A percentile compares a stretch with the other conserved stretches of the same genome.
phyloP scores from a whole-genome alignment of 257 asterid genomes.

The Fraxinus cuspidata region DNA sequence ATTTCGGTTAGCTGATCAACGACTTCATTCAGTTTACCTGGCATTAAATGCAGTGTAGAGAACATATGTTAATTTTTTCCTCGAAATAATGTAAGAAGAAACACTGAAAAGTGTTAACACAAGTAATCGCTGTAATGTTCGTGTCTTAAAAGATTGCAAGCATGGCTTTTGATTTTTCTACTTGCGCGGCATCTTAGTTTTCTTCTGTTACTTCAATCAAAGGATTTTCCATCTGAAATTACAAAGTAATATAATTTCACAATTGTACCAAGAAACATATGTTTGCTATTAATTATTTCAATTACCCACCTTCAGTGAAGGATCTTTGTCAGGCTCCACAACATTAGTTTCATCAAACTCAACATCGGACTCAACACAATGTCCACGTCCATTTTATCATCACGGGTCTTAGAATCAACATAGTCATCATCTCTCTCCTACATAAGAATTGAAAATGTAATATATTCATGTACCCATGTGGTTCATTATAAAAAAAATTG shows the following conservation, averaged over 20 bases:
- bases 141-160: conserved; percentile 62
- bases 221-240: conserved; percentile 69
- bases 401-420: conserved; percentile 28
- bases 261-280: not conserved
- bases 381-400: conserved; percentile 41
- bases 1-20: conserved; percentile 59
- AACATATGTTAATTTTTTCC: not conserved
- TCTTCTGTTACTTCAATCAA: conserved; percentile 65
- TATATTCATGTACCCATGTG: not conserved
- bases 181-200: conserved; percentile 59
- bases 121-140: conserved; percentile 4
- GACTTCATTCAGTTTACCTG: conserved; percentile 66
- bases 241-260: not conserved
- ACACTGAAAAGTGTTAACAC: not conserved
- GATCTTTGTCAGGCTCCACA: conserved; percentile 67
- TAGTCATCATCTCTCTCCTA: conserved; percentile 43
- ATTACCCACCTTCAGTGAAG: conserved; percentile 59
- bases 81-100: conserved; percentile 7
- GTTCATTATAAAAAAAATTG: not conserved
- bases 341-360: conserved; percentile 66
- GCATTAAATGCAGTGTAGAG: not conserved
- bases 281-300: not conserved
- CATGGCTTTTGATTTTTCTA: conserved; percentile 56
- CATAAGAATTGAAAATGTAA: not conserved
- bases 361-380: conserved; percentile 74